Evolutionary conservation across 352 stramenopile species (phyloP), one percentile per base, ranked within the genome.

Genomic region (Phytopythium boreale): DNA sequence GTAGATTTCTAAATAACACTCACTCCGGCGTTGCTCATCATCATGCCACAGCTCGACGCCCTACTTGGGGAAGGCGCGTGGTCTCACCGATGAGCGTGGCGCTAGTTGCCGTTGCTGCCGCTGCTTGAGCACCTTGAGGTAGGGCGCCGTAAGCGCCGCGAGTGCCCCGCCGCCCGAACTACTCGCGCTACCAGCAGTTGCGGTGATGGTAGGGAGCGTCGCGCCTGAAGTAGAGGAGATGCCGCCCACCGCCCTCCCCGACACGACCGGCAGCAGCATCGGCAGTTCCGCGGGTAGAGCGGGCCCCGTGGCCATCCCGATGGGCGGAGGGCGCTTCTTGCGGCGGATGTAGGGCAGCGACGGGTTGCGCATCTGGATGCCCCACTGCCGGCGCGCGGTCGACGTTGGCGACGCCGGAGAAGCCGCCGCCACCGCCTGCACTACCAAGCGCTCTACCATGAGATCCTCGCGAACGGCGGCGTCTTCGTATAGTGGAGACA

Each of bases 51-150:
- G 29, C 29, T 34, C n/a, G 29, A 34, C 15, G 24, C 50, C 22
- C 22, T 53, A 53, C 37, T 51, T 36, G 39, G 22, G 22, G 2
- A 43, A 8, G 24, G 57, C 46, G 43, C 58, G 56, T 70, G 75
- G 22, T 49, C 41, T 49, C 7, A 14, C 11, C 7, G 34, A 14
- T 39, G 34, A n/a, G n/a, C 34, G 34, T 1, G 34, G 34, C 34
- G 34, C 34, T 14, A 66, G 51, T 5, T 58, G 51, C 36, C 29
- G 31, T 19, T 26, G 52, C 12, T 60, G 76, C 34, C 85, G 76
- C 56, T 84, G 82, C 74, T 92, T 93, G 65, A 91, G 82, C 57
- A 89, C 80, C 67, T 87, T 87, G 14, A 92, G 70, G 49, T 93
- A 93, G 57, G 82, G 79, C 14, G 80, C 79, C 50, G 80, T 69